Evolutionary conservation across 805 yeast genomes (phyloP).

Genomic region (Starmerella geochares): DNA sequence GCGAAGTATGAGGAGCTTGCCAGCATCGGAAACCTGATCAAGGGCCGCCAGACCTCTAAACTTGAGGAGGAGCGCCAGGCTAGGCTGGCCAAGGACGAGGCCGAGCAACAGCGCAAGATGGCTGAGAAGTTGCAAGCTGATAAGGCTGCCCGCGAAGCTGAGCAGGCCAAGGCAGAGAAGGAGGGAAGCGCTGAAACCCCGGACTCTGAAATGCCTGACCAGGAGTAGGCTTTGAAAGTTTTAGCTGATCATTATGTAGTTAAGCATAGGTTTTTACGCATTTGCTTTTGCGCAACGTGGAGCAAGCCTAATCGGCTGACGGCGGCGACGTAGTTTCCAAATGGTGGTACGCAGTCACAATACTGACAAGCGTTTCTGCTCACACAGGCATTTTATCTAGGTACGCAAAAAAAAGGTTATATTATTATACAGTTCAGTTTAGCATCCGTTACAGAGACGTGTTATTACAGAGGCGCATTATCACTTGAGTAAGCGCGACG

Average conservation of each 20-base stretch:
- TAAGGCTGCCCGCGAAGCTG: slow-evolving; percentile 47
- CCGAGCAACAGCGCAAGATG: slow-evolving; percentile 69
- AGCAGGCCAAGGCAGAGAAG: slow-evolving; percentile 31
- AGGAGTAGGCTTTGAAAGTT: neutral
- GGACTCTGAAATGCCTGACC: slow-evolving; percentile 26
- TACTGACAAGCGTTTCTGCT: too few relatives aligned
- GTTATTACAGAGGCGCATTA: too few relatives aligned
- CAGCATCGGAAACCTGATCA: slow-evolving; percentile 84
- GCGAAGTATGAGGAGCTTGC: slow-evolving; percentile 98
- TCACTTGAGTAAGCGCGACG: slow-evolving; percentile 12
- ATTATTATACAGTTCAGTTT: neutral
- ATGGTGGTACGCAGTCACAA: too few relatives aligned
- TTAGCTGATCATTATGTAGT: neutral
- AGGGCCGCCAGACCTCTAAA: slow-evolving; percentile 87
- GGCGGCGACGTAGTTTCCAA: too few relatives aligned
- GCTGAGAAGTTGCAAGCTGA: slow-evolving; percentile 76
- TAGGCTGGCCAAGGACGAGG: slow-evolving; percentile 74
- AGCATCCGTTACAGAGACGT: neutral
- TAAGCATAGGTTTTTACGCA: too few relatives aligned
- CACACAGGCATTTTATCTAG: too few relatives aligned
- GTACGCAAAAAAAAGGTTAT: too few relatives aligned
- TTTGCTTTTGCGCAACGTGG: too few relatives aligned
- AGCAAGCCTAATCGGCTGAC: too few relatives aligned
- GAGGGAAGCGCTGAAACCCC: slow-evolving; percentile 22
- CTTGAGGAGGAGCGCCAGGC: slow-evolving; percentile 94